These are phyloP conservation scores for Vicia villosa DNA, from an alignment of 306 rosid genomes.

Conservation along the genomic window DNA sequence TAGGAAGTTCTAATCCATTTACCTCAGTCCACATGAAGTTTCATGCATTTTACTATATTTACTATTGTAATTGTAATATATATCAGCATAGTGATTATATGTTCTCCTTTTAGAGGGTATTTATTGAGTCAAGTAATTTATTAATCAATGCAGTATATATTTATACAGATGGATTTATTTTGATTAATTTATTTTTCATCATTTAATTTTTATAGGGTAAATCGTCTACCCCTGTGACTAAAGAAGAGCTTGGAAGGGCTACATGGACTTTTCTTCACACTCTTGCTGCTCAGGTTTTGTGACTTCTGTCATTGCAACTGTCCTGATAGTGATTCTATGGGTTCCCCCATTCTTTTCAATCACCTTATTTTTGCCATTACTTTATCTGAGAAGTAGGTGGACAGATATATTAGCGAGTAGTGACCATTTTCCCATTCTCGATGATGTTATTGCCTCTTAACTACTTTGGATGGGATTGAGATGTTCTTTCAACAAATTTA, in stretches of 20 bases:
- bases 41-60: slow-evolving; percentile 7
- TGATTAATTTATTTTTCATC: slow-evolving; percentile 11
- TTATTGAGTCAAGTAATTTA: not conserved
- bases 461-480: slow-evolving; percentile 13
- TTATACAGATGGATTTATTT: not conserved
- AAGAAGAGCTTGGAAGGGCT: slow-evolving; percentile 87
- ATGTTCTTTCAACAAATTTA: slow-evolving; percentile 10
- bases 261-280: slow-evolving; percentile 99
- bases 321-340: slow-evolving; percentile 18
- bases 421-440: not conserved
- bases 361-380: slow-evolving; percentile 7
- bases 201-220: slow-evolving; percentile 50
- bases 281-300: slow-evolving; percentile 85
- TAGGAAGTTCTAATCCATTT: not conserved
- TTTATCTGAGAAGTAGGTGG: slow-evolving; percentile 18
- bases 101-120: not conserved
- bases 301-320: slow-evolving; percentile 4
- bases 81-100: slow-evolving; percentile 2
- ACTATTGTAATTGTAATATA: not conserved
- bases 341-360: not conserved
- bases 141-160: slow-evolving; percentile 12
- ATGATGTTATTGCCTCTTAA: not conserved
- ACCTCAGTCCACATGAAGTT: not conserved
- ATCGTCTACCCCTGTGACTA: slow-evolving; percentile 55
- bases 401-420: slow-evolving; percentile 3